These are phyloP conservation scores for Eimeria praecox DNA, from an alignment of 169 alveolate species.

Conservation along the genomic window DNA sequence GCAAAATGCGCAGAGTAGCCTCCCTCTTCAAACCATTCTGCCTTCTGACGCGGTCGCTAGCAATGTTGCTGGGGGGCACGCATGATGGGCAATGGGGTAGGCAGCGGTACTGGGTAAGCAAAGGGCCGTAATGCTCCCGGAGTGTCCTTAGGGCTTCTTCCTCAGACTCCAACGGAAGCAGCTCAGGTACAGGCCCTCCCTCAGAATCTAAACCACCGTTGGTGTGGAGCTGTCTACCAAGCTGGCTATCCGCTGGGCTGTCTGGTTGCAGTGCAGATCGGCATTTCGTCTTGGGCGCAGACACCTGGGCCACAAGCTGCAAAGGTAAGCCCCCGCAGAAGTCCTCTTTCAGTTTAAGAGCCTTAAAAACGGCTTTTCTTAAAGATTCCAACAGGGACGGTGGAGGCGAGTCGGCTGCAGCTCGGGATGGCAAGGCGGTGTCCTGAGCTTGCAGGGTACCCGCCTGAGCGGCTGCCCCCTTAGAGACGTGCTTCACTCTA, in stretches of 20 bases:
- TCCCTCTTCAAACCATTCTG: neutral
- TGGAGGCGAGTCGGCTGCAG: neutral
- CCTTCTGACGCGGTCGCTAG: neutral
- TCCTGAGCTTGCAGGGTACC: neutral
- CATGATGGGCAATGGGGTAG: constrained; percentile 30
- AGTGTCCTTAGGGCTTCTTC: constrained; percentile 28
- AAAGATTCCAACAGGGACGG: constrained; percentile 25
- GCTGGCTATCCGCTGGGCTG: neutral
- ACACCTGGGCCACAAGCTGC: constrained; percentile 55
- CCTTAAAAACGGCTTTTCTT: constrained; percentile 10
- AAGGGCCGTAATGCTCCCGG: constrained; percentile 50
- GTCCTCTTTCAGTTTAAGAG: constrained; percentile 9
- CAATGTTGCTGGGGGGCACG: neutral
- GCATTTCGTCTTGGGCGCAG: constrained; percentile 46
- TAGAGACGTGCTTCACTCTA: neutral
- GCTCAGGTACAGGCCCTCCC: neutral
- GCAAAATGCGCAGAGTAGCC: constrained; percentile 28
- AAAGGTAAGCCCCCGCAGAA: constrained; percentile 32
- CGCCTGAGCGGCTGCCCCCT: neutral
- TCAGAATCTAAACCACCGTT: neutral
- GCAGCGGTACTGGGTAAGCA: constrained; percentile 10
- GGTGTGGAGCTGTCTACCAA: neutral
- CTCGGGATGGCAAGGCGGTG: neutral
- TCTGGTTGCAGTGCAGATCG: constrained; percentile 5
- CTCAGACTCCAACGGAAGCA: constrained; percentile 18